Base-by-base conservation (phyloP, 345 rosid genomes). In the Syzygium jambos region DNA sequence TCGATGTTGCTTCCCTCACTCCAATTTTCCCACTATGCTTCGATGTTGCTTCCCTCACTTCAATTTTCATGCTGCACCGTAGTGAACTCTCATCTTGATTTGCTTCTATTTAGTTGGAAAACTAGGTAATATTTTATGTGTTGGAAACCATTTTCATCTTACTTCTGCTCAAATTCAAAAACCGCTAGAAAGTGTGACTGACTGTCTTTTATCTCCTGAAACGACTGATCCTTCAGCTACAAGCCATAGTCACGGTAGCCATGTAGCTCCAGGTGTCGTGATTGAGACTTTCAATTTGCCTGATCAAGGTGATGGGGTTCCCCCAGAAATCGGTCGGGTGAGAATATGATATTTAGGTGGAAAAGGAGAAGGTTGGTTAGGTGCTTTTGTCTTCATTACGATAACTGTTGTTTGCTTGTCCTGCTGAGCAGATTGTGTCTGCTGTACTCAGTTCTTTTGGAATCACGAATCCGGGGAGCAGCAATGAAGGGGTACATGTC, bases 361-460 rank as follows among this genome's bases (percentile, higher is more conserved):
- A 86, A 68, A 51, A 25, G 54, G 43, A 21, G 65, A 57, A 25
- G 84, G 29, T 52, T 41, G 57, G 43, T 61, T 38, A 52, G 25
- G 82, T 52, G 80, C 78, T 54, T 43, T 27, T 61, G 84, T 55
- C 41, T 38, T 73, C 68, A 53, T 85, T 51, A 27, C 78, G 38
- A 85, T 78, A 85, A 85, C 46, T 53, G 12, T 41, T 41, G 53
- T 86, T 89, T 89, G 49, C 80, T 73, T 6, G 27, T 19, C 49
- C 49, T 38, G 49, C 78, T 88, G 89, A 38, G 63, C 94, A 95
- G 98, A 93, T 95, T 83, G 95, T 94, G 53, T 93, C 96, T 78
- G 95, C 98, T 59, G 93, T 95, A 88, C 96, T 95, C 59, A 96
- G 96, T 86, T 94, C 96, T 84, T 91, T 95, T 56, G 96, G 96